Base-by-base conservation (phyloP, 2,329 filamentous ascomycete species). In the Xylaria sp. region DNA sequence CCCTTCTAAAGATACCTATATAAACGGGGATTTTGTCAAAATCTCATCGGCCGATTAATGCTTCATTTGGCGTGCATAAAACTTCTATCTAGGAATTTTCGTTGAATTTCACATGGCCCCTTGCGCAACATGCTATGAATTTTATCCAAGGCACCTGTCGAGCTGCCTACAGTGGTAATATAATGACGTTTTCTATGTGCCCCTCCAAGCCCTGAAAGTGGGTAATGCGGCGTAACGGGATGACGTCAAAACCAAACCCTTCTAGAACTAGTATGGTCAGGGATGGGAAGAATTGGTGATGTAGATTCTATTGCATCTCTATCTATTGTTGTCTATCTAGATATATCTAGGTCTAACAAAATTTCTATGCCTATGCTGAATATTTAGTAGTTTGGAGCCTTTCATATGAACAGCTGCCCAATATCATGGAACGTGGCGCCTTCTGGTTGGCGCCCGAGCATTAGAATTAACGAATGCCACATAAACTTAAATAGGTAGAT, bases 241-340 rank as follows among this genome's bases (percentile, higher is more conserved):
- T 67, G 65, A 64, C 45, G 65, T 67, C 56, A 57, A 44, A n/a
- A 31, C 39, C 39, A 59, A 54, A 33, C 45, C 3, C 31, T 13
- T 11, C 45, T n/a, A 7, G 3, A 44, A 15, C 11, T 39, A n/a
- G n/a, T n/a, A n/a, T n/a, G n/a, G n/a, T n/a, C n/a, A n/a, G n/a
- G n/a, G n/a, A n/a, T n/a, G n/a, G n/a, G n/a, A n/a, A n/a, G n/a
- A n/a, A n/a, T n/a, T n/a, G n/a, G n/a, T n/a, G n/a, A n/a, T n/a
- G n/a, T n/a, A n/a, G n/a, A n/a, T 3, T 10, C 6, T 15, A 39
- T 5, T 39, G 38, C 38, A 39, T 13, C 17, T 44, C 20, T 20
- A 22, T 45, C n/a, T 22, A 45, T 22, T 9, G 13, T n/a, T 31
- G 29, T 31, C 29, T 22, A 45, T 50, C 53, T 55, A 29, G 25